Evolutionary conservation across 2,329 filamentous ascomycete species (phyloP).

Genomic region (Trichoderma cornu-damae): DNA sequence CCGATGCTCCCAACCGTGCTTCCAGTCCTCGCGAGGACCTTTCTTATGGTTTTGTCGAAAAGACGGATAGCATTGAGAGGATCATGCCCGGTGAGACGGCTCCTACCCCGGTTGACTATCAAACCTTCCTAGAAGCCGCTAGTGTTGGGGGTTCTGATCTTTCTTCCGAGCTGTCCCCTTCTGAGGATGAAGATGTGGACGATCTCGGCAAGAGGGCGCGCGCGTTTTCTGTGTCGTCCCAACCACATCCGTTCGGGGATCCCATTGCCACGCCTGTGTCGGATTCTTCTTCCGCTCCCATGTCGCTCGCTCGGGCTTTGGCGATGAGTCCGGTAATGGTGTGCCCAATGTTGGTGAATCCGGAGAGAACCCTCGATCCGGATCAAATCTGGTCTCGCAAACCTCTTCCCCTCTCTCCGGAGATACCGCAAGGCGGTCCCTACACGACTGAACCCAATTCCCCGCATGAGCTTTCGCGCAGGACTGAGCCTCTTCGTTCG

Average conservation of each 20-base stretch:
- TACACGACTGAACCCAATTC: conserved; percentile 28
- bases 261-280: conserved; percentile 25
- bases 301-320: conserved; percentile 46
- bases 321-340: conserved; percentile 16
- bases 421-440: conserved; percentile 37
- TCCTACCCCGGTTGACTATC: conserved; percentile 30
- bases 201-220: conserved; percentile 38
- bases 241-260: conserved; percentile 33
- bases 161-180: conserved; percentile 57
- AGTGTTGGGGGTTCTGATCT: conserved; percentile 53
- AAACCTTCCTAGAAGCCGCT: conserved; percentile 48
- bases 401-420: conserved; percentile 40
- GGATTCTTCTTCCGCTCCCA: conserved; percentile 41
- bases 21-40: conserved; percentile 31
- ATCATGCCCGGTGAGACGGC: conserved; percentile 36
- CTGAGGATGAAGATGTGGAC: conserved; percentile 40
- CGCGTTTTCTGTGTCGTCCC: conserved; percentile 18
- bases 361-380: conserved; percentile 5
- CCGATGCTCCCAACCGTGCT: conserved; percentile 26
- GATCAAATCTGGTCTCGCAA: conserved; percentile 21
- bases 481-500: conserved; percentile 35
- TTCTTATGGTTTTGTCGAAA: conserved; percentile 52
- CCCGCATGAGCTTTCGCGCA: conserved; percentile 24
- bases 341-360: background rate
- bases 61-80: conserved; percentile 48